phyloP scores from a whole-genome alignment of 2,329 filamentous ascomycete species.

The Cladosporium sp. region DNA sequence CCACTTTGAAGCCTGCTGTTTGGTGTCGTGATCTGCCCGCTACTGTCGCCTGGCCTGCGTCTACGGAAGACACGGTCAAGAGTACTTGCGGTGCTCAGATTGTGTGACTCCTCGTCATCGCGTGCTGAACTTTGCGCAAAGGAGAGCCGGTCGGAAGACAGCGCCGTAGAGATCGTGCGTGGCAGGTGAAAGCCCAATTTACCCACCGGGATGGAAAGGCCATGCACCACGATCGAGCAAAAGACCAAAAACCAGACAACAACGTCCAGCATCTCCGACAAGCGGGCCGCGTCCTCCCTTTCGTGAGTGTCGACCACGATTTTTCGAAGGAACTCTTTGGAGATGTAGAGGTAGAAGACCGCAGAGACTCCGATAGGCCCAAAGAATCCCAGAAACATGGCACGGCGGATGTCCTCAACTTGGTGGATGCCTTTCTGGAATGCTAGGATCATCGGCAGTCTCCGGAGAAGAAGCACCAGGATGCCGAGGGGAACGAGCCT shows the following conservation, averaged over 20 bases:
- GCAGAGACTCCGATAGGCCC: slow-evolving; percentile 88
- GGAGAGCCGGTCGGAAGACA: slow-evolving; percentile 39
- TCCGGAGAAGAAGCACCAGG: slow-evolving; percentile 70
- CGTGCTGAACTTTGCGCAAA: slow-evolving; percentile 18
- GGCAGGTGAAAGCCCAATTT: slow-evolving; percentile 62
- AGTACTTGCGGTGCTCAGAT: slow-evolving; percentile 1
- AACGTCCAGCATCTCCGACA: slow-evolving; percentile 64
- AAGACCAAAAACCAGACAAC: slow-evolving; percentile 84
- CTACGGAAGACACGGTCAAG: slow-evolving; percentile 4
- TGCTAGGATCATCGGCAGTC: slow-evolving; percentile 70
- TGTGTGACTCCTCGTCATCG: slow-evolving; percentile 25
- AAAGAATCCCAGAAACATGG: slow-evolving; percentile 86
- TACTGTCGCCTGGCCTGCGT: slow-evolving; percentile 11
- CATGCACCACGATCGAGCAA: slow-evolving; percentile 81
- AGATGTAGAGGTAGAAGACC: slow-evolving; percentile 84
- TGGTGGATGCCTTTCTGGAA: slow-evolving; percentile 75
- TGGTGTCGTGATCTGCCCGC: background rate
- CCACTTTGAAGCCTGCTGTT: background rate
- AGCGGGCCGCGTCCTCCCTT: slow-evolving; percentile 60
- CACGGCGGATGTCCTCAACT: slow-evolving; percentile 69
- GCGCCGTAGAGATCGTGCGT: slow-evolving; percentile 54
- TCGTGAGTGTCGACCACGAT: slow-evolving; percentile 56
- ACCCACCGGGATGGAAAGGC: slow-evolving; percentile 72
- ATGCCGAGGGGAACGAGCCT: slow-evolving; percentile 71
- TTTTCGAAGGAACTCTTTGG: slow-evolving; percentile 64